phyloP scores from a whole-genome alignment of 208 protist species.

The Trypanosoma congolense region DNA sequence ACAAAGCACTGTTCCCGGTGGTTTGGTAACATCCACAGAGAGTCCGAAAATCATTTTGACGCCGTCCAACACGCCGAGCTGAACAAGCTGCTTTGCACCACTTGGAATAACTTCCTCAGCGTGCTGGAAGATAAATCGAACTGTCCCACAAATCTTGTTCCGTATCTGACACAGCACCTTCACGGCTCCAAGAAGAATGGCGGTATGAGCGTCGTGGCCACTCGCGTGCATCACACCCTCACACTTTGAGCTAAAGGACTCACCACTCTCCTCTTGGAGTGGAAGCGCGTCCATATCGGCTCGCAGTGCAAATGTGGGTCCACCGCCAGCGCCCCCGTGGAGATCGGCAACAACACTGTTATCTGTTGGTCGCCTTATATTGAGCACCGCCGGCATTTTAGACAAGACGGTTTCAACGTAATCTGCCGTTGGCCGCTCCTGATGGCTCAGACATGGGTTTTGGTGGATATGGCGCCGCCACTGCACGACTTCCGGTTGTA shows the following conservation, averaged over 20 bases:
- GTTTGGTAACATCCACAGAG: slow-evolving; percentile 26
- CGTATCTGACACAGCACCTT: slow-evolving; percentile 55
- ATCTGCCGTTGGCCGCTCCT: slow-evolving; percentile 43
- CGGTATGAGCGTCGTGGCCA: slow-evolving; percentile 62
- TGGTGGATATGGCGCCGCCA: slow-evolving; percentile 67
- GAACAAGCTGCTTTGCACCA: slow-evolving; percentile 47
- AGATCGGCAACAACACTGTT: slow-evolving; percentile 51
- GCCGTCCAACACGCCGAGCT: slow-evolving; percentile 41
- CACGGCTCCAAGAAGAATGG: slow-evolving; percentile 63
- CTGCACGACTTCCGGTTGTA: slow-evolving; percentile 30
- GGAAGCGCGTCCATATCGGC: slow-evolving; percentile 72
- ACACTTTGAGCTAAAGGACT: slow-evolving; percentile 52
- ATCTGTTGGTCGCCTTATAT: slow-evolving; percentile 34
- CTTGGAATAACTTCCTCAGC: slow-evolving; percentile 60
- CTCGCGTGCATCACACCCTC: slow-evolving; percentile 69
- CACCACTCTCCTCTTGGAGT: slow-evolving; percentile 53
- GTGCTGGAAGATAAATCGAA: slow-evolving; percentile 75
- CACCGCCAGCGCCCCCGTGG: slow-evolving; percentile 42
- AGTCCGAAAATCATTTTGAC: slow-evolving; percentile 59
- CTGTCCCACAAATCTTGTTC: slow-evolving; percentile 45
- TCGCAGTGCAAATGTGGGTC: slow-evolving; percentile 48
- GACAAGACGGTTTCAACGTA: slow-evolving; percentile 38
- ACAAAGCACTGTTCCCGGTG: slow-evolving; percentile 22
- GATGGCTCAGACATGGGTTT: slow-evolving; percentile 42
- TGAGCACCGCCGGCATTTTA: slow-evolving; percentile 33